These are phyloP conservation scores for Microsporum audouinii DNA, from an alignment of 2,329 filamentous ascomycete species.

Conservation along the genomic window DNA sequence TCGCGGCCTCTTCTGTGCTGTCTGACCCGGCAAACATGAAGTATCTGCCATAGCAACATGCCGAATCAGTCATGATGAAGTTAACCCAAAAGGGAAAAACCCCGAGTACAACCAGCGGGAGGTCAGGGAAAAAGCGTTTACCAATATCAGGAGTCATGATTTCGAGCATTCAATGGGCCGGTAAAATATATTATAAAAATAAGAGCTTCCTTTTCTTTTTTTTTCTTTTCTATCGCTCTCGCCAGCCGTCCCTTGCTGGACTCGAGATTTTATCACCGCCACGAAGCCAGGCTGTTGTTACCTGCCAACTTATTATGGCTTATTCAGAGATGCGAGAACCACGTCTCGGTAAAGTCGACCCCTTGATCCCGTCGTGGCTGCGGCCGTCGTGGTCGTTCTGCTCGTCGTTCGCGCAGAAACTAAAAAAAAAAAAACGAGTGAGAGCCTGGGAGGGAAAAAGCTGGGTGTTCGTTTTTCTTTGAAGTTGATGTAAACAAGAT, in stretches of 20 bases:
- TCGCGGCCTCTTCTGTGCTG: conserved; percentile 27
- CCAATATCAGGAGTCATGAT: conserved; percentile 26
- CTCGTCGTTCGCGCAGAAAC: not conserved
- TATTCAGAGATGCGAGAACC: not conserved
- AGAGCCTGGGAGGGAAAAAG: not conserved
- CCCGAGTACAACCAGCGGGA: not conserved
- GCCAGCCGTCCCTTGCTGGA: not conserved
- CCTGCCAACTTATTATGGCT: not conserved
- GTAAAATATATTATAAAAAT: not conserved
- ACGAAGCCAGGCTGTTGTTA: not conserved
- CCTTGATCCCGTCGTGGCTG: not conserved
- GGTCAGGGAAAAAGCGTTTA: conserved; percentile 14
- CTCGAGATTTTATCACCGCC: not conserved
- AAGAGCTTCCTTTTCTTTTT: not conserved
- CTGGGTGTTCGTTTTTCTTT: conserved; percentile 6
- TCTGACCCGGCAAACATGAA: conserved; percentile 23
- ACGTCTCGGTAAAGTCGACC: not conserved
- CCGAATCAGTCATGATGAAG: not conserved
- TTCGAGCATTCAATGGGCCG: not conserved
- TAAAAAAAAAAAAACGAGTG: too few relatives aligned
- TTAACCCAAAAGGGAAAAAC: not conserved
- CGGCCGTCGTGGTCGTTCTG: not conserved
- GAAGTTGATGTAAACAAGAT: conserved; percentile 13
- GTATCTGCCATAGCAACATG: not conserved
- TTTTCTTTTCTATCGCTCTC: not conserved